Evolutionary conservation across 1,284 basidiomycete species (phyloP).

Genomic region (Puccinia hordei): DNA sequence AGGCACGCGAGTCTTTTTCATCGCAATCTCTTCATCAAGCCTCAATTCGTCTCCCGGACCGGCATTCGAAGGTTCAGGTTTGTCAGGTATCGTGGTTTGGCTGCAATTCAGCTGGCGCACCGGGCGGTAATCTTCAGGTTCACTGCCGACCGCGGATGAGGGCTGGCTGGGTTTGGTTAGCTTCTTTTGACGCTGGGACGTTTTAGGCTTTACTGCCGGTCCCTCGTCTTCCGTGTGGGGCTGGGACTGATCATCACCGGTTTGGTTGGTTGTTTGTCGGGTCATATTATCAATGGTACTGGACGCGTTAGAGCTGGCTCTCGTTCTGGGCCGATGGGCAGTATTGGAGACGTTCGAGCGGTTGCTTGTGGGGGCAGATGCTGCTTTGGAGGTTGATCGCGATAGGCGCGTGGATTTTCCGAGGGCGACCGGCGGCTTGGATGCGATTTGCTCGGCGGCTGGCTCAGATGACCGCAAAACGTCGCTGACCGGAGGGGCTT

Average conservation of each 20-base stretch:
- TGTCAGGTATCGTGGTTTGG: neutral
- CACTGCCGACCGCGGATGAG: slow-evolving; percentile 7
- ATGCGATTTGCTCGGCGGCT: slow-evolving; percentile 1
- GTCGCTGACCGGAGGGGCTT: neutral
- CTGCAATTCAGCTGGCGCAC: neutral
- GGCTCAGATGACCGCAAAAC: slow-evolving; percentile 20
- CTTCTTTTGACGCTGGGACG: slow-evolving; percentile 7
- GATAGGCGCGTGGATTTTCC: slow-evolving; percentile 19
- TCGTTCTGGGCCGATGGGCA: neutral
- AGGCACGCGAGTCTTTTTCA: neutral
- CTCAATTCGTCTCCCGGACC: neutral
- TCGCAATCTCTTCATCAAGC: neutral
- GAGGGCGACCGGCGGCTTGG: slow-evolving; percentile 31
- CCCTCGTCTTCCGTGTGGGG: slow-evolving; percentile 7
- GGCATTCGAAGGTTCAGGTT: neutral
- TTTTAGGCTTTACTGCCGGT: neutral
- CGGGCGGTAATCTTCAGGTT: slow-evolving; percentile 11
- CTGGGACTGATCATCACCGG: neutral
- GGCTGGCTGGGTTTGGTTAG: slow-evolving; percentile 9
- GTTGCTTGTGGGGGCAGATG: slow-evolving; percentile 20
- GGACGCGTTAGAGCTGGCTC: slow-evolving; percentile 32
- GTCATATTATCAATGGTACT: slow-evolving; percentile 11
- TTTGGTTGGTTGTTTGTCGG: slow-evolving; percentile 8
- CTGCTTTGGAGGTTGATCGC: slow-evolving; percentile 29
- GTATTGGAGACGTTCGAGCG: slow-evolving; percentile 2